Base-by-base conservation (phyloP, 176 grass and related monocot species). In the Zea luxurians region DNA sequence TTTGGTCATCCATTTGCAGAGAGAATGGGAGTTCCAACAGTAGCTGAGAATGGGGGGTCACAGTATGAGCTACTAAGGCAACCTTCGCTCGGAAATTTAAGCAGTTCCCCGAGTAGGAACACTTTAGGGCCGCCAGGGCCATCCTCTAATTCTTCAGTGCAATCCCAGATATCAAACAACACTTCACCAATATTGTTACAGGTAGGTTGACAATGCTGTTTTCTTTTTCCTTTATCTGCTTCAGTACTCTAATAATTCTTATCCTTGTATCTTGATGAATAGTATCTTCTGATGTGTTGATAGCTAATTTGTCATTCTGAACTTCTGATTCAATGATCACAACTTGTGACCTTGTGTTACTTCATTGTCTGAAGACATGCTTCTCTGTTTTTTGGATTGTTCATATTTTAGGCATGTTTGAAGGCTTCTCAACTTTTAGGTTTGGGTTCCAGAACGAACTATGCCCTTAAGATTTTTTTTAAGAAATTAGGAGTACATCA, bases 1-100 rank as follows among this genome's bases (percentile, higher is more conserved):
- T 98, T 98, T 85, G 96, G 96, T 50, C 96, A 98, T 84, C 96
- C 96, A 21, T 98, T 94, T 85, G 83, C 92, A 63, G 96, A 98
- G 53, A 88, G 96, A 64, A 94, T 98, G 96, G 96, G 96, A 54
- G 76, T 98, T 83, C 89, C 92, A 70, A 94, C 96, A 49, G 49
- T 88, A 68, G 76, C 85, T 85, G 96, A 94, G 70, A 88, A 74
- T 55, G 82, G 52, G 40, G 91, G 74, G 50, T 78, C 79, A 58
- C 85, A 89, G 21, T 92, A 84, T 75, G 90, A 94, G 74, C 68
- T 98, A 45, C 67, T 86, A 70, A 90, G 92, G 78, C 96, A 94
- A 83, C 89, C 89, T 76, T 94, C 96, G 66, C 41, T 87, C 68
- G 91, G 91, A 11, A 98, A 84, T 82, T 55, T 90, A 84, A 90